Evolutionary conservation across 23 red algal genomes (phyloP).

Genomic region (Agarophyton chilense): DNA sequence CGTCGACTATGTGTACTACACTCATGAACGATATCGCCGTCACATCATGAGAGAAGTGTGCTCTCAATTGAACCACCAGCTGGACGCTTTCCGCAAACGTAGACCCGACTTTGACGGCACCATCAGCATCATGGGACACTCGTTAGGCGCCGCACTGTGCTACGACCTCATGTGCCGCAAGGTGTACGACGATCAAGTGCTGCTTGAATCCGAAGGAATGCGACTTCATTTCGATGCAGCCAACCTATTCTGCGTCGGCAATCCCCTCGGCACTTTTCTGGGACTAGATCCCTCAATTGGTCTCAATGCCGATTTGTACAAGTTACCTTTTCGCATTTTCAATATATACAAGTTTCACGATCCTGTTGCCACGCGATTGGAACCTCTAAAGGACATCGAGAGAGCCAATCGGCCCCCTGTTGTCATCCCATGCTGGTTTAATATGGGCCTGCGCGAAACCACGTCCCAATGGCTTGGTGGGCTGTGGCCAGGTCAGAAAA

Average conservation of each 20-base stretch:
- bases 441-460: constrained; percentile 67
- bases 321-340: constrained; percentile 73
- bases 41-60: constrained; percentile 79
- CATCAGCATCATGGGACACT: constrained; percentile 83
- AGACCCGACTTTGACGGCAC: constrained; percentile 86
- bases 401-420: constrained; percentile 63
- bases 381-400: constrained; percentile 67
- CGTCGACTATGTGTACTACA: constrained; percentile 87
- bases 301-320: constrained; percentile 1
- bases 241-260: constrained; percentile 78
- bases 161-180: constrained; percentile 79
- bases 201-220: constrained; percentile 77
- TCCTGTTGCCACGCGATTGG: constrained; percentile 82
- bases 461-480: constrained; percentile 66
- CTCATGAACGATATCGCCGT: constrained; percentile 57
- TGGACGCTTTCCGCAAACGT: constrained; percentile 61
- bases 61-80: constrained; percentile 70
- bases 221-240: constrained; percentile 74
- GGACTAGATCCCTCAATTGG: constrained; percentile 74
- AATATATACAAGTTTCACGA: constrained; percentile 91
- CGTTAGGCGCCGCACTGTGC: constrained; percentile 82
- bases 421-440: constrained; percentile 84
- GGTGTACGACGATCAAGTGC: constrained; percentile 64
- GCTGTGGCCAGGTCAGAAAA: constrained; percentile 46
- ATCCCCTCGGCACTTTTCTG: constrained; percentile 87